These are phyloP conservation scores for Akanthomyces muscarius DNA, from an alignment of 2,329 filamentous ascomycete species.

Conservation along the genomic window DNA sequence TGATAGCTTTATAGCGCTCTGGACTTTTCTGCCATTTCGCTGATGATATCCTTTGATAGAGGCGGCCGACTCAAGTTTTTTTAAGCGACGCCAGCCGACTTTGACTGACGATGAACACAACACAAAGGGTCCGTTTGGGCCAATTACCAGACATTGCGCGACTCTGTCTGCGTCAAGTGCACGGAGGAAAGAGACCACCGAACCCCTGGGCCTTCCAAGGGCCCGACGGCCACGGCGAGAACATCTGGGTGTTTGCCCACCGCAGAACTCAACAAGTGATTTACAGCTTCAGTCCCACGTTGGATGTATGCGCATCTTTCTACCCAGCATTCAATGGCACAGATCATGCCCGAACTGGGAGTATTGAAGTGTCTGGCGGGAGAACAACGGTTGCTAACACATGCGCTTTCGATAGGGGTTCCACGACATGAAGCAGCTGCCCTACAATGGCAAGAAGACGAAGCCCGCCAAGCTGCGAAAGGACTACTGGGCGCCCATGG, in stretches of 20 bases:
- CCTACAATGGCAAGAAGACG: constrained; percentile 65
- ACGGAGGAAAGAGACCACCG: not conserved
- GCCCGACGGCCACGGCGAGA: constrained; percentile 48
- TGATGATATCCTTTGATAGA: not conserved
- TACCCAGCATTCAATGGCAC: not conserved
- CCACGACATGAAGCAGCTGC: constrained; percentile 52
- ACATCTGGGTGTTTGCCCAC: constrained; percentile 54
- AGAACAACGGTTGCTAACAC: not conserved
- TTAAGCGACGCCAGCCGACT: constrained; percentile 2
- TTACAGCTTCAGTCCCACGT: constrained; percentile 45
- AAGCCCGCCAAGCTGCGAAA: constrained; percentile 60
- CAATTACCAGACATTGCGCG: constrained; percentile 17
- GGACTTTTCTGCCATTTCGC: constrained; percentile 12
- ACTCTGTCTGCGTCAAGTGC: constrained; percentile 16
- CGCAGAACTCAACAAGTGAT: constrained; percentile 47
- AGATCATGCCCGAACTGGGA: not conserved
- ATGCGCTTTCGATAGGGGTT: constrained; percentile 28
- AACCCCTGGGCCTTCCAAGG: constrained; percentile 24
- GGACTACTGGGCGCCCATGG: constrained; percentile 63
- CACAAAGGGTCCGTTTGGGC: constrained; percentile 14
- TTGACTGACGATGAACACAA: constrained; percentile 16
- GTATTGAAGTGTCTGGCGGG: not conserved
- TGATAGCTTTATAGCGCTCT: not conserved
- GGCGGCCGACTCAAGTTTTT: not conserved
- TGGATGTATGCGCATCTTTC: constrained; percentile 40